Evolutionary conservation across 2,329 filamentous ascomycete genomes (phyloP).

Genomic region (Plenodomus biglobosus): DNA sequence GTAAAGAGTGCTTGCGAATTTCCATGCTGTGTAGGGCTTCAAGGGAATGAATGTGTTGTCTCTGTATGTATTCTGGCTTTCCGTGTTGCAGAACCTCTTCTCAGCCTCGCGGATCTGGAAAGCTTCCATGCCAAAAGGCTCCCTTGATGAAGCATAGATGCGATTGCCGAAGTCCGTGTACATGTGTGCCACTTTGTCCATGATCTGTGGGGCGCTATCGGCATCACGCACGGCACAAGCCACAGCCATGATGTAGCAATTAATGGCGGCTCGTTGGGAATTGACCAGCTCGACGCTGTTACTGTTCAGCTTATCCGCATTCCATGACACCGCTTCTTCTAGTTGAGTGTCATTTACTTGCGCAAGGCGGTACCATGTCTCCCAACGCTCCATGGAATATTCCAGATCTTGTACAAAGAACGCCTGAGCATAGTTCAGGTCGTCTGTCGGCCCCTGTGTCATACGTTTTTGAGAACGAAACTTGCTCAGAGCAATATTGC

Average conservation of each 20-base stretch:
- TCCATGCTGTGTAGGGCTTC: slow-evolving; percentile 63
- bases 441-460: slow-evolving; percentile 76
- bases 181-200: slow-evolving; percentile 63
- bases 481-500: slow-evolving; percentile 83
- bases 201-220: slow-evolving; percentile 56
- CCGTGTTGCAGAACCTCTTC: slow-evolving; percentile 61
- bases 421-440: slow-evolving; percentile 76
- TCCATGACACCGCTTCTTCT: slow-evolving; percentile 85
- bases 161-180: slow-evolving; percentile 69
- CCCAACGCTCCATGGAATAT: slow-evolving; percentile 79
- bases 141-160: slow-evolving; percentile 67
- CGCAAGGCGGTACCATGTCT: slow-evolving; percentile 85
- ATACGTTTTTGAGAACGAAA: slow-evolving; percentile 79
- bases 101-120: slow-evolving; percentile 63
- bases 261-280: slow-evolving; percentile 77
- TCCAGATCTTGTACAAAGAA: slow-evolving; percentile 82
- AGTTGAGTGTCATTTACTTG: slow-evolving; percentile 87
- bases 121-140: slow-evolving; percentile 68
- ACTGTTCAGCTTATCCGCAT: slow-evolving; percentile 87
- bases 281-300: slow-evolving; percentile 72
- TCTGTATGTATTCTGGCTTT: slow-evolving; percentile 56
- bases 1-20: slow-evolving; percentile 64
- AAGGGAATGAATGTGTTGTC: slow-evolving; percentile 60
- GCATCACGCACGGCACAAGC: slow-evolving; percentile 61
- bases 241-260: slow-evolving; percentile 72